These are phyloP conservation scores for Psophocarpus tetragonolobus DNA, from an alignment of 306 rosid genomes.

Conservation along the genomic window DNA sequence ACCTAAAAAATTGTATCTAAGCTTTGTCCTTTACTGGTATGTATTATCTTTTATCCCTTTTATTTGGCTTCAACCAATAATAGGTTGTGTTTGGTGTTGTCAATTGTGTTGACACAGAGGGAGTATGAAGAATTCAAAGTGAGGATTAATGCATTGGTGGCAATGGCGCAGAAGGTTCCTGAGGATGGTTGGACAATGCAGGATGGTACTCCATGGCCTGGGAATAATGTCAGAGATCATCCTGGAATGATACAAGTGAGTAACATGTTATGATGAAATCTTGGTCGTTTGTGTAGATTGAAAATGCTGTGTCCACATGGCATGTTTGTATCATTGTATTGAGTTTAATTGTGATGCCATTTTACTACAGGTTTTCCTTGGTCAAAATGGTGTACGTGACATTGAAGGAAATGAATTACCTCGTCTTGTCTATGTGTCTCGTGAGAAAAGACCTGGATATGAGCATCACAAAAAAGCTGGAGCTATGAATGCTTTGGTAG, in stretches of 20 bases:
- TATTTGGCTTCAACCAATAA: constrained; percentile 3
- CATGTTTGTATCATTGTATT: neutral
- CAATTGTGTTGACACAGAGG: constrained; percentile 50
- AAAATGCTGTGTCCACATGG: neutral
- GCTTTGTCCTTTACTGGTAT: neutral
- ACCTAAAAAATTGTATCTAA: neutral
- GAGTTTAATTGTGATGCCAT: neutral
- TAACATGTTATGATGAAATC: neutral
- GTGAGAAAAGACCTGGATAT: constrained; percentile 95
- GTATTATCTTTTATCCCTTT: constrained; percentile 15
- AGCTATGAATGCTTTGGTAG: constrained; percentile 91
- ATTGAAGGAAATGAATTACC: constrained; percentile 81
- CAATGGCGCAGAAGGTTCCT: constrained; percentile 86
- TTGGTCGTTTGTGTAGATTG: neutral
- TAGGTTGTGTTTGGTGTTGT: constrained; percentile 27
- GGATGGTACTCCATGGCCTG: constrained; percentile 99
- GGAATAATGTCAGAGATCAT: constrained; percentile 87
- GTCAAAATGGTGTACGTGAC: constrained; percentile 87
- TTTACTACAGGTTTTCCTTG: constrained; percentile 79
- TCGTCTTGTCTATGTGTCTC: constrained; percentile 83
- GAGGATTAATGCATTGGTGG: constrained; percentile 76
- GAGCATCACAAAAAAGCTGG: constrained; percentile 97
- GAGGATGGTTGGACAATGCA: constrained; percentile 99
- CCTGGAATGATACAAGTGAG: constrained; percentile 97
- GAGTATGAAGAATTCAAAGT: constrained; percentile 95